Conservation (phyloP, 257 asterid species). For the Nicotiana noctiflora region DNA sequence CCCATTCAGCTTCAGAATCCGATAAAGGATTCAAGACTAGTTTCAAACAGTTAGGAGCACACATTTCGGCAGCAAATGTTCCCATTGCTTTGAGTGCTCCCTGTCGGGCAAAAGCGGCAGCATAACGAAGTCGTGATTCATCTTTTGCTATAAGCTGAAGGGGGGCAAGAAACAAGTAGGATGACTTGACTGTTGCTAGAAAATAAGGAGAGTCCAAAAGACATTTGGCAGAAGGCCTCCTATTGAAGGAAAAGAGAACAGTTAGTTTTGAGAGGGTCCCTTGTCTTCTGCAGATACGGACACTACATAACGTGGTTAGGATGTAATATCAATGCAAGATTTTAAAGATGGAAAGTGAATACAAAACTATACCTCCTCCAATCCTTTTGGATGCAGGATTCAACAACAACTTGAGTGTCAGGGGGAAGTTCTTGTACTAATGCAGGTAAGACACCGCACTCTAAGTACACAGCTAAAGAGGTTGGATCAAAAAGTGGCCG, state of each 20-base stretch:
- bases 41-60: constrained; percentile 91
- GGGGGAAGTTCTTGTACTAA: constrained; percentile 65
- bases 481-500: constrained; percentile 73
- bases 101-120: constrained; percentile 69
- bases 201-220: constrained; percentile 93
- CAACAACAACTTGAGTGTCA: constrained; percentile 52
- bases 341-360: constrained; percentile 10
- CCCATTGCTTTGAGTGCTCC: constrained; percentile 89
- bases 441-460: constrained; percentile 58
- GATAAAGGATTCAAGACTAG: constrained; percentile 55
- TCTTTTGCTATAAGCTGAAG: constrained; percentile 80
- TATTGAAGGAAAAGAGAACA: constrained; percentile 23
- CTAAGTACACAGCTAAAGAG: constrained; percentile 48
- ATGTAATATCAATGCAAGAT: neutral
- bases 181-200: constrained; percentile 60
- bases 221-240: constrained; percentile 92
- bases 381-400: constrained; percentile 75
- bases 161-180: constrained; percentile 78
- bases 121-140: constrained; percentile 77
- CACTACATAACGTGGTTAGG: neutral
- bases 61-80: constrained; percentile 73
- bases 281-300: neutral
- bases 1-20: constrained; percentile 82
- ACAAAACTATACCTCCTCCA: constrained; percentile 59
- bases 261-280: constrained; percentile 2